Evolutionary conservation across 2,329 filamentous ascomycete genomes (phyloP), one percentile per base, ranked within the genome.

Genomic region (Diplodia seriata): DNA sequence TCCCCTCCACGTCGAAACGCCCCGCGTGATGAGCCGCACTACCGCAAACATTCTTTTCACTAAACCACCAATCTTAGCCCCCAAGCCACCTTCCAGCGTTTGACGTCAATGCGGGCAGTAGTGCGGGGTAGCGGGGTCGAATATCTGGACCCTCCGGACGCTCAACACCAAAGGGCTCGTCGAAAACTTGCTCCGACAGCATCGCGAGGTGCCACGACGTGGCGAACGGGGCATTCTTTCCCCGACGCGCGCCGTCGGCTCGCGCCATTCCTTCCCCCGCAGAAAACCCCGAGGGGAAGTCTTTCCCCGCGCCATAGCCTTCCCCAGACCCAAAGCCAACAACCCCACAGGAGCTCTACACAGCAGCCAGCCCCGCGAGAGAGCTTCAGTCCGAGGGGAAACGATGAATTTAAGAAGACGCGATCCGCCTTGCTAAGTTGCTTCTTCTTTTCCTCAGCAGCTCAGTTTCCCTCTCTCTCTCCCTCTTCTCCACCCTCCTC

Each of bases 51-150:
- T 26, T 26, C 23, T 26, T 26, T 26, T 26, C 23, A 2, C 23
- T 26, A 26, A 26, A 26, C 23, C 23, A 23, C 26, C 29, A 55
- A 43, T 59, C 47, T n/a, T 29, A 14, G 14, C 11, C 36, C 33
- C 12, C 4, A 20, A 40, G 15, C 23, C 26, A 4, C n/a, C n/a
- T 49, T 26, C n/a, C 38, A 33, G 6, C 31, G 18, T 59, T 47
- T 61, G 57, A 61, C 57, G 57, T 61, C 57, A 50, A 36, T 20
- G 23, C 36, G 7, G 56, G 14, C 31, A 26, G 15, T 26, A 20
- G 23, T 61, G 56, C 56, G 57, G 57, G 57, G 57, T 61, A 49
- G 57, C 40, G 40, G 57, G 40, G 57, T 31, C 23, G 7, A 26
- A 50, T 33, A 20, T 49, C 40, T 61, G 57, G 57, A 50, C 57